Evolutionary conservation across 2,329 filamentous ascomycete species (phyloP), one percentile per base, ranked within the genome.

Genomic region (Knufia petricola): DNA sequence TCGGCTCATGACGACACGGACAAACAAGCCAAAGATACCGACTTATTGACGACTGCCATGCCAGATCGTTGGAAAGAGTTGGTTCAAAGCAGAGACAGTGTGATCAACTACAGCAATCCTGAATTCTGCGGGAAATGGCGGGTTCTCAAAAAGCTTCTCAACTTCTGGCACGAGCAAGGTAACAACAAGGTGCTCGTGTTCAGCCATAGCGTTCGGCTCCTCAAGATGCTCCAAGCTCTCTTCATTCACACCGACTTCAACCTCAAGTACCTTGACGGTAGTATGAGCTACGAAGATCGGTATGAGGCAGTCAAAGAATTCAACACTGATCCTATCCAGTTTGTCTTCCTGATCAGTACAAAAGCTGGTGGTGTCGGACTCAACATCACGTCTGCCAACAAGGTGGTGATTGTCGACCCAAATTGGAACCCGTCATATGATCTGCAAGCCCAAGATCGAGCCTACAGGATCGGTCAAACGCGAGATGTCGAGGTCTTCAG

Each of bases 81-180:
- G 0, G 92, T 88, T 61, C 71, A 72, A 9, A 78, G 83, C 17
- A 77, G 87, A 37, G 87, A 95, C 58, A 86, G 81, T 7, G 83
- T 96, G 50, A 67, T 85, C 44, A 85, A 84, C 58, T 82, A 88
- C 44, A 83, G 88, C 1, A 88, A 95, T 58, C 84, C 87, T 0
- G 85, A 94, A 50, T 95, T 89, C 56, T 98, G 92, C 61, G 92
- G 92, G 2, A 98, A 98, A 66, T 98, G 92, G 92, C 88, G 87
- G 61, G 80, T 98, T 1, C 66, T 98, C 24, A 86, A 82, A 63
- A 89, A 87, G 58, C 71, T 98, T 3, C 75, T 98, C 4, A 82
- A 81, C 48, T 90, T 92, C 64, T 98, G 92, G 92, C 79, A 95
- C 61, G 73, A 77, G 12, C 88, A 85, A 60, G 87, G 87, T 12